These are phyloP conservation scores for Polytrichum formosum DNA, from an alignment of 225 moss, liverwort and hornwort genomes.

Conservation along the genomic window DNA sequence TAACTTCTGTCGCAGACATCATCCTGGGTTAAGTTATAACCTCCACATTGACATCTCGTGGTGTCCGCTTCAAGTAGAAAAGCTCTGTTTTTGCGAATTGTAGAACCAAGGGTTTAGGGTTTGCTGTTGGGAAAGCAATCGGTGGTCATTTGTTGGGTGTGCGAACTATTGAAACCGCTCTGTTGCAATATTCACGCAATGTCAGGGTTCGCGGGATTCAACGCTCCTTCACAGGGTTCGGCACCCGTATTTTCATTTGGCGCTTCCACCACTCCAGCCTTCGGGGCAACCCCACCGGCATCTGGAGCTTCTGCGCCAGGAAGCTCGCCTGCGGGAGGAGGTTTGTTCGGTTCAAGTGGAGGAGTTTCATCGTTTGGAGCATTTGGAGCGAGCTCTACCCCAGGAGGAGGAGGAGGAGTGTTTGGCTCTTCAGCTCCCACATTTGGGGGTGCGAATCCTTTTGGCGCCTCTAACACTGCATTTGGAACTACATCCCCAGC, in stretches of 20 bases:
- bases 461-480: slow-evolving; percentile 30
- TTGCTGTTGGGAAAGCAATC: too few species aligned
- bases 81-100: too few species aligned
- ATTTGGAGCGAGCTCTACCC: slow-evolving; percentile 23
- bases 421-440: slow-evolving; percentile 38
- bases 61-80: too few species aligned
- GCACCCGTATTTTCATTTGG: slow-evolving; percentile 43
- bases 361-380: slow-evolving; percentile 27
- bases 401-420: slow-evolving; percentile 17
- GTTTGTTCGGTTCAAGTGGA: slow-evolving; percentile 24
- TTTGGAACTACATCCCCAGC: slow-evolving; percentile 25
- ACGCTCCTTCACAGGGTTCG: slow-evolving; percentile 21
- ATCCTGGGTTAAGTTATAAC: too few species aligned
- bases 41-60: too few species aligned
- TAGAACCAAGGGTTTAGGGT: too few species aligned
- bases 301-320: slow-evolving; percentile 18
- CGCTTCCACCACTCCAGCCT: slow-evolving; percentile 33
- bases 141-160: too few species aligned
- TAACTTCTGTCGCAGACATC: too few species aligned
- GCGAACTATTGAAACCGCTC: too few species aligned
- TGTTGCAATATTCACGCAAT: slow-evolving; percentile 10
- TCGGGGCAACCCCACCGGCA: slow-evolving; percentile 30
- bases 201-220: slow-evolving; percentile 42
- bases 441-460: slow-evolving; percentile 25
- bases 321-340: slow-evolving; percentile 8